Evolutionary conservation across 768 basidiomycete species (phyloP), one percentile per base, ranked within the genome.

Genomic region (Tephrocybe sp.): DNA sequence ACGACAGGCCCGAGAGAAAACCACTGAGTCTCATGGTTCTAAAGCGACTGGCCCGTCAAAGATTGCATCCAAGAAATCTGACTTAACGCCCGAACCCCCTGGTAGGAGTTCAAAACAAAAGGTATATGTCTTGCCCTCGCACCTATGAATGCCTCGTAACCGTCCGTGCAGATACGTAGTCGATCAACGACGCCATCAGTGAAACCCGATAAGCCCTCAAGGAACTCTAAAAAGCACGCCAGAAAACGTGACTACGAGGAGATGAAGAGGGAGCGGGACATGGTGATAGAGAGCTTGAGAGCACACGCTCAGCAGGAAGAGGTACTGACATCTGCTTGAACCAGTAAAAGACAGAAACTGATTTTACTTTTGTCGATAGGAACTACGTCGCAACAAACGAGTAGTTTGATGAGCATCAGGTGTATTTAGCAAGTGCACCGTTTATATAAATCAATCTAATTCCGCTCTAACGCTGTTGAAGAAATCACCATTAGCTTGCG

Each of bases 271-370:
- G 45, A 46, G 34, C 45, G 45, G 27, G 45, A 46, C 16, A 46
- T 46, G 45, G 35, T 46, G 4, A 46, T 46, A 37, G 31, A 46
- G 26, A 46, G 35, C 28, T 37, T 46, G 25, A 36, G 28, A 21
- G 45, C 45, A 9, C 45, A 46, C 16, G 45, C 34, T 36, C 45
- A 46, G 26, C 34, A 46, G 9, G 40, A 41, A 46, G 45, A 46
- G 26, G 45, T 37, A 28, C 4, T 6, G 4, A 26, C 19, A 21
- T 42, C n/a, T n/a, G 16, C 16, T 36, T 6, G 12, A 26, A 19
- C 18, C 18, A 3, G 19, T 37, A 5, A 37, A 16, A 26, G 1
- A 24, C 12, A 7, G 1, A 36, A 15, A 19, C 26, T 13, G 25
- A 25, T 37, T 24, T 37, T 28, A 6, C 5, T 26, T 46, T 1